These are phyloP conservation scores for Aspergillus steynii DNA, from an alignment of 495 filamentous ascomycete species.

Conservation along the genomic window DNA sequence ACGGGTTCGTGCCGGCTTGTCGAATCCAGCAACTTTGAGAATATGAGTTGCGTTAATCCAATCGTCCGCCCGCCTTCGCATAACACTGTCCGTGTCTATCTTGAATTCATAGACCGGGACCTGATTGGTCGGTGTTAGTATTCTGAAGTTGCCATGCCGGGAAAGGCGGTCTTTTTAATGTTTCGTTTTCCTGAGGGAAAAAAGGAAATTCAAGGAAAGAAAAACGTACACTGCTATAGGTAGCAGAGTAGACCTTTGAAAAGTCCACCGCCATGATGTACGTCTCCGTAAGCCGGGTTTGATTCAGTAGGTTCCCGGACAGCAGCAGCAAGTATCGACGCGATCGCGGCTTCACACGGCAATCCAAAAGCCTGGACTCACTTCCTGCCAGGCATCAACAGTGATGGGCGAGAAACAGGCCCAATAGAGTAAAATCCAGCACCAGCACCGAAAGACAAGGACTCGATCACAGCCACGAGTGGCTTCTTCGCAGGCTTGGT, in stretches of 20 bases:
- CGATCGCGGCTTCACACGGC: slow-evolving; percentile 11
- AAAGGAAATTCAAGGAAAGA: neutral
- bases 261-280: slow-evolving; percentile 45
- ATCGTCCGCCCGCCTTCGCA: slow-evolving; percentile 84
- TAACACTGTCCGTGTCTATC: slow-evolving; percentile 74
- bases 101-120: slow-evolving; percentile 90
- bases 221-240: slow-evolving; percentile 83
- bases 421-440: slow-evolving; percentile 1
- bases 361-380: slow-evolving; percentile 11
- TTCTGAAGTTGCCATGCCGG: neutral
- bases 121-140: slow-evolving; percentile 40
- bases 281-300: slow-evolving; percentile 23
- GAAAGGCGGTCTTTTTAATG: neutral
- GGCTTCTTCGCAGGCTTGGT: slow-evolving; percentile 23
- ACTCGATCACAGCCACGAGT: slow-evolving; percentile 25
- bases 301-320: slow-evolving; percentile 25
- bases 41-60: slow-evolving; percentile 98
- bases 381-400: slow-evolving; percentile 14
- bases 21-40: slow-evolving; percentile 78
- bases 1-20: slow-evolving; percentile 89
- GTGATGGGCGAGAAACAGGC: neutral
- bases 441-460: slow-evolving; percentile 7
- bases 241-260: slow-evolving; percentile 76
- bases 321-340: slow-evolving; percentile 19
- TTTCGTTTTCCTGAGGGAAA: neutral